Percentiles rank a stretch among this genome's conserved stretches.
Conservation (phyloP, 2,329 filamentous ascomycete species). For the Nannizziopsis barbatae region DNA sequence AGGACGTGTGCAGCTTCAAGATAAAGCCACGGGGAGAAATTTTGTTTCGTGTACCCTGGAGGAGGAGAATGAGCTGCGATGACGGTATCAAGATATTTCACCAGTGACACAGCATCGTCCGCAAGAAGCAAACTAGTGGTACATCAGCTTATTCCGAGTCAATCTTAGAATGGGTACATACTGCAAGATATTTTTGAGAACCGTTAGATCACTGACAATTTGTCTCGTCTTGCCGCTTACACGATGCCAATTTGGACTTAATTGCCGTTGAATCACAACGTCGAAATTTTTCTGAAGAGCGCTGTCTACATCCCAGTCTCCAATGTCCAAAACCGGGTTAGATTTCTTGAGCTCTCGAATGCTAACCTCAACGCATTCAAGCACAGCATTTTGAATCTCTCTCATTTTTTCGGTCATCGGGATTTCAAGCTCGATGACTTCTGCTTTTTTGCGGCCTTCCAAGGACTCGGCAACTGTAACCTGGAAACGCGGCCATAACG, state of each 20-base stretch:
- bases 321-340: conserved; percentile 84
- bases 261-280: conserved; percentile 70
- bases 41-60: conserved; percentile 74
- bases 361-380: conserved; percentile 92
- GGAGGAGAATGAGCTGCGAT: conserved; percentile 81
- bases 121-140: conserved; percentile 53
- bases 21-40: conserved; percentile 91
- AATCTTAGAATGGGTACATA: conserved; percentile 21
- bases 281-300: conserved; percentile 90
- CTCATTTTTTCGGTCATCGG: conserved; percentile 92
- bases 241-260: conserved; percentile 95
- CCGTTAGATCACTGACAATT: conserved; percentile 78
- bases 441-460: conserved; percentile 83
- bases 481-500: conserved; percentile 89
- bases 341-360: conserved; percentile 87
- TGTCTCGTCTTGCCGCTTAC: conserved; percentile 91
- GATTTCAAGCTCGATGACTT: conserved; percentile 93
- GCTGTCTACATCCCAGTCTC: conserved; percentile 92
- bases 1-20: conserved; percentile 89
- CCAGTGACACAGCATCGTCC: conserved; percentile 81
- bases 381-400: conserved; percentile 82
- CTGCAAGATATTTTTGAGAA: conserved; percentile 72
- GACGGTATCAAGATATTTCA: conserved; percentile 88
- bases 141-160: conserved; percentile 14
- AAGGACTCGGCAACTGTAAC: conserved; percentile 78